Evolutionary conservation across 352 stramenopile genomes (phyloP), one percentile per base, ranked within the genome.

Genomic region (Pythium apleroticum): DNA sequence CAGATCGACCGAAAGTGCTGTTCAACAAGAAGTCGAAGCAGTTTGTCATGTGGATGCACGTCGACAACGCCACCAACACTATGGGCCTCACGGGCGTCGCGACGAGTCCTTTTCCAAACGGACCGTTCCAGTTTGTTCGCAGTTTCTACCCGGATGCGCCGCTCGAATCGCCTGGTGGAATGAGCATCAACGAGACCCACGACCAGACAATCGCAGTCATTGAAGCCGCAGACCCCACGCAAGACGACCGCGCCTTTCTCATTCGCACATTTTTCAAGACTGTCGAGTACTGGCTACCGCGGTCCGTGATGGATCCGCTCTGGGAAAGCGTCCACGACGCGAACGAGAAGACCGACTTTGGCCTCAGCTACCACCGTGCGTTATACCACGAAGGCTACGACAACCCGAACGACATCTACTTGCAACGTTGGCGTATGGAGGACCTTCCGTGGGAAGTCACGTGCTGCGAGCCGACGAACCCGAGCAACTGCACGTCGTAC

Each of bases 41-140:
- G 33, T 98, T 97, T 68, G 96, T 99, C 4, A 98, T 99, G 96
- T 99, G 96, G 96, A 96, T 98, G 80, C 87, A 96, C 48, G 86
- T 98, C 15, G 94, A 99, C 69, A 95, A 97, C 65, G 67, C 55
- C 9, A 81, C 69, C 15, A 90, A 93, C 59, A 84, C 85, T 1
- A 87, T 98, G 69, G 96, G 91, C 25, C 77, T 98, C 50, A 91
- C 78, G 5, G 94, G 88, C 12, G 88, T 99, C 3, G 95, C 96
- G 9, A 92, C 81, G 1, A 95, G 87, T 43, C 61, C 78, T 11
- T 98, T 93, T 66, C 89, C 91, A 1, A 96, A 96, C 46, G 97
- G 96, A 1, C 97, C 96, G 4, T 99, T 98, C 71, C 24, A 66
- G 2, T 98, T 99, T 63, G 20, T 87, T 1, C 71, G 86, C 19